A percentile compares a stretch with the other conserved stretches of the same genome.
phyloP scores from a whole-genome alignment of 2,329 filamentous ascomycete species.

The Fusarium sp. region DNA sequence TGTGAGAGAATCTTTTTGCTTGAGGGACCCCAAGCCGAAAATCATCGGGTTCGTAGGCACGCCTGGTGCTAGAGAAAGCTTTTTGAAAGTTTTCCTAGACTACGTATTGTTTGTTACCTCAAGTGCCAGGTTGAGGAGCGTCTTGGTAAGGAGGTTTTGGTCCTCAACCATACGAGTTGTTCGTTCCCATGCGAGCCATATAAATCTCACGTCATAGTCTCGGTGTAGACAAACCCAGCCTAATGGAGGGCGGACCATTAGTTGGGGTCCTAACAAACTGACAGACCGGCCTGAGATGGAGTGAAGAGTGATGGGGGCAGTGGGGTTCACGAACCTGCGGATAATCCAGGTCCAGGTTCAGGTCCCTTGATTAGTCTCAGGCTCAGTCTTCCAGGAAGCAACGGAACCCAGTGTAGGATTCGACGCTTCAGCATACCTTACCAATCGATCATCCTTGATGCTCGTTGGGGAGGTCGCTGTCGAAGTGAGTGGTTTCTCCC shows the following conservation, averaged over 20 bases:
- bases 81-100: not conserved
- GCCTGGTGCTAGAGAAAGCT: not conserved
- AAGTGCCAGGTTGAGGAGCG: not conserved
- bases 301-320: conserved; percentile 16
- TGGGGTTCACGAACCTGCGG: conserved; percentile 6
- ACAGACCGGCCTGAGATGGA: conserved; percentile 11
- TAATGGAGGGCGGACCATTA: conserved; percentile 3
- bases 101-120: not conserved
- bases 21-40: conserved; percentile 18
- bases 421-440: not conserved
- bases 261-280: not conserved
- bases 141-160: not conserved
- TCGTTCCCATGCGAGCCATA: not conserved
- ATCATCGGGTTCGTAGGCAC: conserved; percentile 4
- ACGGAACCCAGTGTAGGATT: not conserved
- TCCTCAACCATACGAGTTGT: not conserved
- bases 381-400: conserved; percentile 13
- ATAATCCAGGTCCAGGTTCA: not conserved
- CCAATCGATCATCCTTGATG: conserved; percentile 4
- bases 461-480: conserved; percentile 6
- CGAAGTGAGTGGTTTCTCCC: conserved; percentile 1
- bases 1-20: not conserved
- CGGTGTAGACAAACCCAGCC: not conserved
- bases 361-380: not conserved
- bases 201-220: conserved; percentile 4